Base-by-base conservation (phyloP, 768 basidiomycete genomes). In the Calocera cornea region DNA sequence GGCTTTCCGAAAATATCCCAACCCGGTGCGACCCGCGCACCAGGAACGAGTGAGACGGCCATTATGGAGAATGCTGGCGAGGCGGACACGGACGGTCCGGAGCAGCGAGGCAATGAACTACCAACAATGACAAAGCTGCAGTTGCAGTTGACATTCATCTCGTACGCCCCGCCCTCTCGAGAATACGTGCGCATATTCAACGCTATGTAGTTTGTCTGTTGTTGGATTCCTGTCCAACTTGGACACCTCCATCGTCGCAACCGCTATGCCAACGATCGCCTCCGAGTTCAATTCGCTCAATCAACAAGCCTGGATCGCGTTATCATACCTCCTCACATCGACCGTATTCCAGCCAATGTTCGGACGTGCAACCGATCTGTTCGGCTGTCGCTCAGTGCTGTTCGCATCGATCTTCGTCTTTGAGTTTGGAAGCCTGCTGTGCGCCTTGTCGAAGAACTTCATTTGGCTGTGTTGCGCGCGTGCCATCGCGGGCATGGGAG, bases 401-500 rank as follows among this genome's bases (percentile, higher is more conserved):
- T 81, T 82, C 47, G 74, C 82, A 2, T 82, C 84, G 0, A 83
- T 88, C 80, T 72, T 75, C 22, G 75, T 86, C 36, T 89, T 87
- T 74, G 83, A 87, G 77, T 67, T 86, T 27, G 88, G 88, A 19
- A 86, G 84, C 65, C 72, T 90, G 34, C 79, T 83, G 8, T 81
- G 86, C n/a, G 87, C 87, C 0, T 83, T 89, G 69, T 83, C 87
- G 22, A 81, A 79, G 71, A 83, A 77, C 1, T 87, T 90, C 69
- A 76, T 85, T 3, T 82, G 87, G 71, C 75, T 91, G 54, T 89
- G 90, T 69, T 75, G 88, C 2, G 85, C 86, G 67, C 80, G 88
- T 40, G 87, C 85, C 1, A 73, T 89, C 34, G 84, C 87, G 40
- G 87, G 87, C 31, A 82, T 84, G 1, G 88, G 88, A 8, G 87